A percentile compares a stretch with the other conserved stretches of the same genome.
Evolutionary conservation across 192 early-diverging fungal species (phyloP).

Genomic region (Entomortierella beljakovae): DNA sequence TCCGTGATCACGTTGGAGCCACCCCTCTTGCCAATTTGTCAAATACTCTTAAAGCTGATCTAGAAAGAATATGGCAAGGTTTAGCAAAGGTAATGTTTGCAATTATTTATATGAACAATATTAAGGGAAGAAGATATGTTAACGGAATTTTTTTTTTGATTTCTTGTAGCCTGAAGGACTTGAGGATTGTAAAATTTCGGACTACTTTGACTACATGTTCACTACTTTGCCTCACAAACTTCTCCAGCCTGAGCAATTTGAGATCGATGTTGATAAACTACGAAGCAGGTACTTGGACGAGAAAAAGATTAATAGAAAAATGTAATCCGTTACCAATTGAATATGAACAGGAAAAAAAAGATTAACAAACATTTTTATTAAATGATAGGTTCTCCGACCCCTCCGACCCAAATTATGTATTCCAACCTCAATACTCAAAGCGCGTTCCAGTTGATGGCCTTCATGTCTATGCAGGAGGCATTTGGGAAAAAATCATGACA

Average conservation of each 20-base stretch:
- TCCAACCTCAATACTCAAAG: slow-evolving; percentile 85
- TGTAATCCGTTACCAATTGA: too few species aligned
- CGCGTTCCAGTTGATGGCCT: slow-evolving; percentile 98
- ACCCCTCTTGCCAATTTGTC: slow-evolving; percentile 87
- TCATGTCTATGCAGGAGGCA: slow-evolving; percentile 85
- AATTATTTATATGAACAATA: neutral
- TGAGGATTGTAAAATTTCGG: slow-evolving; percentile 75
- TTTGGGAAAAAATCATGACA: slow-evolving; percentile 91
- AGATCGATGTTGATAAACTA: slow-evolving; percentile 69
- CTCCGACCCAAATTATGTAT: slow-evolving; percentile 79
- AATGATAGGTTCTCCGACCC: slow-evolving; percentile 74
- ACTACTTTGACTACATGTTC: slow-evolving; percentile 94
- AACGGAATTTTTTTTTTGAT: neutral
- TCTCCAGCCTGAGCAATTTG: slow-evolving; percentile 84
- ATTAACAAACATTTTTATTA: neutral
- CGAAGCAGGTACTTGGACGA: slow-evolving; percentile 72
- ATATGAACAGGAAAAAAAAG: too few species aligned
- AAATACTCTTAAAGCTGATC: slow-evolving; percentile 80
- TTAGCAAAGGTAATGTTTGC: slow-evolving; percentile 72
- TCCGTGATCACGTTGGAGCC: slow-evolving; percentile 93
- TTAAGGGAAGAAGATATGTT: neutral
- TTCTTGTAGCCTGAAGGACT: slow-evolving; percentile 77
- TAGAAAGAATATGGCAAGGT: slow-evolving; percentile 93
- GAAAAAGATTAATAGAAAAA: too few species aligned
- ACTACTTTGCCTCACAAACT: slow-evolving; percentile 92